These are phyloP conservation scores for Wickerhamiella infanticola DNA, from an alignment of 1,139 yeast genomes.

Conservation along the genomic window DNA sequence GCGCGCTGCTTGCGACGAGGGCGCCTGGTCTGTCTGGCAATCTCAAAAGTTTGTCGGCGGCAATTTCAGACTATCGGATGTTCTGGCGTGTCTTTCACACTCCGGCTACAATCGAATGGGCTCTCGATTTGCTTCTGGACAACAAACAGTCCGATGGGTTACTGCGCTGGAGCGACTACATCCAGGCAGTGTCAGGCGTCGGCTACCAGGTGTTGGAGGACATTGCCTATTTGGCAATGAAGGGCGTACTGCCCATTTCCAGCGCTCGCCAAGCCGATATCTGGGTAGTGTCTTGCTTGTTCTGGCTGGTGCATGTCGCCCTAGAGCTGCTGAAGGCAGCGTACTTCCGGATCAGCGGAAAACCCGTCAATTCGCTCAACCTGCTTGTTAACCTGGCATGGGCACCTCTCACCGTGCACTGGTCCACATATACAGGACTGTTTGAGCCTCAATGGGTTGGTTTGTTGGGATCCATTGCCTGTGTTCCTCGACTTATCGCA, in stretches of 20 bases:
- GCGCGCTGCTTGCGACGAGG: constrained; percentile 1
- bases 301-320: constrained; percentile 30
- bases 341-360: constrained; percentile 12
- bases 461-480: constrained; percentile 26
- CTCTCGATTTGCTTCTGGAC: constrained; percentile 18
- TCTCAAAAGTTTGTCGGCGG: constrained; percentile 18
- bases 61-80: constrained; percentile 27
- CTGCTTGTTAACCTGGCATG: constrained; percentile 26
- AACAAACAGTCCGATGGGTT: constrained; percentile 13
- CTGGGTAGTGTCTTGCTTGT: constrained; percentile 27
- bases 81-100: constrained; percentile 27
- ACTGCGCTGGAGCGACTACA: constrained; percentile 20
- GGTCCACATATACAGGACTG: constrained; percentile 28
- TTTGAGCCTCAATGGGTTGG: constrained; percentile 25
- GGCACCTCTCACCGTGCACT: constrained; percentile 29
- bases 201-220: constrained; percentile 29
- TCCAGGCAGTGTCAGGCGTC: constrained; percentile 25
- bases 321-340: constrained; percentile 20
- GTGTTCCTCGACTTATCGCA: constrained; percentile 6
- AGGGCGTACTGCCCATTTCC: constrained; percentile 23
- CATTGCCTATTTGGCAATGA: constrained; percentile 27
- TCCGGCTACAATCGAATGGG: constrained; percentile 26
- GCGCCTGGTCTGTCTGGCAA: constrained; percentile 11
- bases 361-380: constrained; percentile 16
- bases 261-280: constrained; percentile 19